Percentiles rank a stretch among this genome's conserved stretches.
phyloP scores from a whole-genome alignment of 768 basidiomycete genomes.

The Boletus vinaceobasis region DNA sequence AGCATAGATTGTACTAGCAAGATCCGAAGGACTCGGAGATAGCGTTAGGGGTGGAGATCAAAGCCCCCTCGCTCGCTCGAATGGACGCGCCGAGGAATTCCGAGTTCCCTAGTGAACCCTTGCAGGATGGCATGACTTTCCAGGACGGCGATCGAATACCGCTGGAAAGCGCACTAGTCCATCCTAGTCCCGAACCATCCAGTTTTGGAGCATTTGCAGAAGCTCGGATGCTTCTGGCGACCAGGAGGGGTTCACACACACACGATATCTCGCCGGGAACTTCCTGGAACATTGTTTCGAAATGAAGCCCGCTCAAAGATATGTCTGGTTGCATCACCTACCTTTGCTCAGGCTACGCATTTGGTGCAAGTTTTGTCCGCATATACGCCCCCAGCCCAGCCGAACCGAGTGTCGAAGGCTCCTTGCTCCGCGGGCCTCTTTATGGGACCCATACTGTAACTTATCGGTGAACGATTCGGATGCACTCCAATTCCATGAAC shows the following conservation, averaged over 20 bases:
- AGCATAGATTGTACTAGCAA: not conserved
- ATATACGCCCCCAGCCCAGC: not conserved
- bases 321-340: not conserved
- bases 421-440: not conserved
- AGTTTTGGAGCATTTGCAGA: not conserved
- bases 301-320: not conserved
- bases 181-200: not conserved
- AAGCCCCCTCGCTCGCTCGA: not conserved
- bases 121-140: not conserved
- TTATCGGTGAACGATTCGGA: not conserved
- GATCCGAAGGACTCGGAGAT: not conserved
- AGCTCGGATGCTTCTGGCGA: not conserved
- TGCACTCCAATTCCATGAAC: not conserved
- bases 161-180: not conserved
- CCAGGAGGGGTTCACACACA: not conserved
- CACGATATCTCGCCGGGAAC: not conserved
- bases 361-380: not conserved
- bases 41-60: not conserved
- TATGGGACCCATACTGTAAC: not conserved
- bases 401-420: not conserved
- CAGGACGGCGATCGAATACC: not conserved
- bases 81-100: not conserved
- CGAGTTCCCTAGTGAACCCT: not conserved
- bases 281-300: not conserved
- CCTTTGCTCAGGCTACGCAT: not conserved